Evolutionary conservation across 345 rosid species (phyloP), one percentile per base, ranked within the genome.

Genomic region (Barbarea vulgaris): DNA sequence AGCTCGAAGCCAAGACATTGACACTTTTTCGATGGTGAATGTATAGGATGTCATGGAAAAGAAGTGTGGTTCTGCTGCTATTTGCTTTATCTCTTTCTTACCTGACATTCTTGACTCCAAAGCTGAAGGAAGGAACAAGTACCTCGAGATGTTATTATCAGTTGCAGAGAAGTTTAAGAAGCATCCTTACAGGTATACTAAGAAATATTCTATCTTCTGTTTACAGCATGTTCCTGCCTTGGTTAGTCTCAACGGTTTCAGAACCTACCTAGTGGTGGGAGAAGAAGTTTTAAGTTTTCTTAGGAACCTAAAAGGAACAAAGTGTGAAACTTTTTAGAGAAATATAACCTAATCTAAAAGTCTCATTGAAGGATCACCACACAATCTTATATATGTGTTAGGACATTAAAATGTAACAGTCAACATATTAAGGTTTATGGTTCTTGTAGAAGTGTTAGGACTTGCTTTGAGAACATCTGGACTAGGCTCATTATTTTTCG

Each of bases 71-170:
- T 84, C 96, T 6, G 98, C 98, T 42, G 97, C 97, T 73, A 95
- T 95, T 77, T 95, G 99, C 81, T 95, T 95, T 64, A 85, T 90
- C 73, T 86, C 98, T 56, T 95, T 95, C 93, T 79, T 95, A 56
- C 99, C 99, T 5, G 97, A 95, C 67, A 93, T 95, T 81, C 85
- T 95, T 82, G 99, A 95, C 83, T 85, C 98, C 81, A 93, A 93
- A 82, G 99, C 99, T 2, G 97, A 90, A 76, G 99, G 99, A 79
- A 90, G 99, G 78, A 95, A 93, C 76, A 87, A 81, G 74, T 93
- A 95, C 79, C 81, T 95, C 52, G 73, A 89, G 77, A 89, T 86
- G 85, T 54, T 95, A 50, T 77, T 95, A 73, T 80, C 91, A 12
- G 98, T 86, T 77, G 96, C 98, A 12, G 97, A 95, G 80, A 93